Conservation (phyloP, 176 grass and related monocot genomes). For the Areca catechu region DNA sequence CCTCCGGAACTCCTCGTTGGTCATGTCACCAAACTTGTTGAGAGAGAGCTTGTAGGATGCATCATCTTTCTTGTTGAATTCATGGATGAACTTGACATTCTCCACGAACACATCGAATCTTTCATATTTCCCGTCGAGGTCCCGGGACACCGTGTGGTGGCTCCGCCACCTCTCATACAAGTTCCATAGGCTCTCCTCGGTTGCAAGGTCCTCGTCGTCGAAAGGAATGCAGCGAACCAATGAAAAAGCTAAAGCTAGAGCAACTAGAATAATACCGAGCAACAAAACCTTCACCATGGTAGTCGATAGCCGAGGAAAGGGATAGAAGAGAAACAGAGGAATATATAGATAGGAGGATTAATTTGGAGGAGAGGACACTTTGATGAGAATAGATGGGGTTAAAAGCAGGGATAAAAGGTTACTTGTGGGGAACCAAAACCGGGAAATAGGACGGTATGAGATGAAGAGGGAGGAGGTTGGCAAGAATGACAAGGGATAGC, state of each 20-base stretch:
- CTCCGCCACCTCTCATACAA: constrained; percentile 59
- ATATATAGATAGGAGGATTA: no score
- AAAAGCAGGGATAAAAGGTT: no score
- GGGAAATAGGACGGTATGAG: no score
- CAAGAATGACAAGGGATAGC: no score
- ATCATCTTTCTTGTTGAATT: constrained; percentile 38
- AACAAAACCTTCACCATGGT: constrained; percentile 18
- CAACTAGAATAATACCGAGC: not conserved
- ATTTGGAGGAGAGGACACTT: no score
- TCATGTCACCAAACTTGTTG: constrained; percentile 88
- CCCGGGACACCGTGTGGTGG: constrained; percentile 26
- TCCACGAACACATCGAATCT: constrained; percentile 69
- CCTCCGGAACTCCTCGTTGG: constrained; percentile 47
- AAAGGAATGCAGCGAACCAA: constrained; percentile 19
- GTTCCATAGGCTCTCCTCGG: constrained; percentile 41
- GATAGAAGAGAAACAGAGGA: no score
- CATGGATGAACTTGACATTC: constrained; percentile 56
- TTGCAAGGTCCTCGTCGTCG: constrained; percentile 37
- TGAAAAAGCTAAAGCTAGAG: constrained; percentile 1
- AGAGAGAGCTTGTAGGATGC: constrained; percentile 50
- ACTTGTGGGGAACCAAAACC: no score
- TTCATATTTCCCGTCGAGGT: not conserved
- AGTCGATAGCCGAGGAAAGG: not conserved
- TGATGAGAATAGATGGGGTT: no score
- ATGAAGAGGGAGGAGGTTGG: no score